A percentile compares a stretch with the other conserved stretches of the same genome.
Conservation (phyloP, 2,329 filamentous ascomycete genomes). For the Fusarium incarnatum region DNA sequence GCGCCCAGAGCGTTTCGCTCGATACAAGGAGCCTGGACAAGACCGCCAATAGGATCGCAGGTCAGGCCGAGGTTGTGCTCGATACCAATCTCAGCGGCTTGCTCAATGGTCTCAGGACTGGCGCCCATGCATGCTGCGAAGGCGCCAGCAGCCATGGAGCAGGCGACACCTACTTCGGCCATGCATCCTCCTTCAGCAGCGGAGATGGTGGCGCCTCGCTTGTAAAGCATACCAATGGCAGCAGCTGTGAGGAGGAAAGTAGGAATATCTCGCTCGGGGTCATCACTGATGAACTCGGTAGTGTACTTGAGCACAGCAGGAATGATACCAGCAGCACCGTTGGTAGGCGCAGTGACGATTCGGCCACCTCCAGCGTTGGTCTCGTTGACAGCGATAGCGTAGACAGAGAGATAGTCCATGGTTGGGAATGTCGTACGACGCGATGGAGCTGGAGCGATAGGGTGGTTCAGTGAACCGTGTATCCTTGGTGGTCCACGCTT, state of each 20-base stretch:
- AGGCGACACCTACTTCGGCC: slow-evolving; percentile 65
- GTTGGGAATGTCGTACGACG: slow-evolving; percentile 62
- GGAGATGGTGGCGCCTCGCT: slow-evolving; percentile 64
- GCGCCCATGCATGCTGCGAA: slow-evolving; percentile 65
- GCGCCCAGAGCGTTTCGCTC: slow-evolving; percentile 63
- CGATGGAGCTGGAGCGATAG: slow-evolving; percentile 58
- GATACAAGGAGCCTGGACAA: slow-evolving; percentile 64
- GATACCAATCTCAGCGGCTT: slow-evolving; percentile 64
- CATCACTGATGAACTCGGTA: slow-evolving; percentile 63
- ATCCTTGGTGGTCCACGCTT: slow-evolving; percentile 54
- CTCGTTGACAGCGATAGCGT: slow-evolving; percentile 65
- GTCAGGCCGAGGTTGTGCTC: slow-evolving; percentile 64
- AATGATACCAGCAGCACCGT: slow-evolving; percentile 64
- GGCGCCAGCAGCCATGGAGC: slow-evolving; percentile 63
- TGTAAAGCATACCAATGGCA: slow-evolving; percentile 65
- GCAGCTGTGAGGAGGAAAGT: slow-evolving; percentile 63
- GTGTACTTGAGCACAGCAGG: slow-evolving; percentile 64
- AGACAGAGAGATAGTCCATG: slow-evolving; percentile 64
- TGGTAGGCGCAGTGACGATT: slow-evolving; percentile 64
- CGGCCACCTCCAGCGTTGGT: slow-evolving; percentile 64
- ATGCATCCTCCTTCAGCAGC: slow-evolving; percentile 65
- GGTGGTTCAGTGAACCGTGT: slow-evolving; percentile 60
- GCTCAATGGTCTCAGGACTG: slow-evolving; percentile 62
- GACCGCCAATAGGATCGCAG: slow-evolving; percentile 62
- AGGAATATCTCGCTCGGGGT: slow-evolving; percentile 60